These are phyloP conservation scores for Calocybe indica DNA, from an alignment of 768 basidiomycete species.

Conservation along the genomic window DNA sequence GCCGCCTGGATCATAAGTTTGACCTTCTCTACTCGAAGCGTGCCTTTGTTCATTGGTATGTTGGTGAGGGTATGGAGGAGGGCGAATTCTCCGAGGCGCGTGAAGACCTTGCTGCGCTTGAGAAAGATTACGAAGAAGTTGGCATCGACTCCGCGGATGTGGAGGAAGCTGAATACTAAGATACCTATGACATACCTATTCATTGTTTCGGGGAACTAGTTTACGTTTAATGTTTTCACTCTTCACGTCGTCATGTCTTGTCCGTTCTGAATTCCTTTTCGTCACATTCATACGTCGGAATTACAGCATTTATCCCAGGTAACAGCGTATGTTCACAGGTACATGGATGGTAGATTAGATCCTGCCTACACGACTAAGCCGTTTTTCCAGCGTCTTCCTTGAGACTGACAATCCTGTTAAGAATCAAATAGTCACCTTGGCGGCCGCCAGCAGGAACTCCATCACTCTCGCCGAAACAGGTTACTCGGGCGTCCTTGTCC, in stretches of 20 bases:
- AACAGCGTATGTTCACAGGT: background rate
- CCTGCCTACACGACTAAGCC: conserved; percentile 9
- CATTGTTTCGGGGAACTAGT: conserved; percentile 9
- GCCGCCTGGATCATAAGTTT: conserved; percentile 92
- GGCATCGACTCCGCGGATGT: conserved; percentile 46
- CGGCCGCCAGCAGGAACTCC: conserved; percentile 34
- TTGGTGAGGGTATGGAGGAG: conserved; percentile 99
- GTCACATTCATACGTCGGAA: too few species aligned
- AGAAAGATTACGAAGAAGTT: conserved; percentile 93
- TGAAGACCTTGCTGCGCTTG: conserved; percentile 99
- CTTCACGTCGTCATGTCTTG: conserved; percentile 1
- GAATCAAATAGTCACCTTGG: conserved; percentile 74
- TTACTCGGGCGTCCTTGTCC: conserved; percentile 77
- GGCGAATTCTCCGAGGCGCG: conserved; percentile 99
- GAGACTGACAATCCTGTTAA: conserved; percentile 90
- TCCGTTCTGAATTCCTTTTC: conserved; percentile 8
- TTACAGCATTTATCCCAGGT: too few species aligned
- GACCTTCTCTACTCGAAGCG: conserved; percentile 97
- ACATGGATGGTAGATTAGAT: background rate
- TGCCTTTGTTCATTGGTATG: conserved; percentile 94
- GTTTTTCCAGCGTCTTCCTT: conserved; percentile 91
- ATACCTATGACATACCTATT: conserved; percentile 4
- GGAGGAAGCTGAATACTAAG: conserved; percentile 51
- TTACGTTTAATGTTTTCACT: conserved; percentile 13
- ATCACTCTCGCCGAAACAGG: conserved; percentile 52